Base-by-base conservation (phyloP, 768 basidiomycete genomes). In the Mrakia blollopis region DNA sequence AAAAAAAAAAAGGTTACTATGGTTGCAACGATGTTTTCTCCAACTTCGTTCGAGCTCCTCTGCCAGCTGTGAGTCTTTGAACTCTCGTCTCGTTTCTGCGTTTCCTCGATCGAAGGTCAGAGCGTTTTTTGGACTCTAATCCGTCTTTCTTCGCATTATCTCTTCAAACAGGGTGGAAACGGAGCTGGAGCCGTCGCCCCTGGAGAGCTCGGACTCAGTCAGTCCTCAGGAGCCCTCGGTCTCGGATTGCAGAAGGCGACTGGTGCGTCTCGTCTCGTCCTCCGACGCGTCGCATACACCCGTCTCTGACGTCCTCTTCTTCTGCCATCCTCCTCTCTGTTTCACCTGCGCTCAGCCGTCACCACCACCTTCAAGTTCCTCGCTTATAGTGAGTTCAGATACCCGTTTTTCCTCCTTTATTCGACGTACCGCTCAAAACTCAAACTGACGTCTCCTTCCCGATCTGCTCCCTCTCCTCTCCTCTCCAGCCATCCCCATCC, bases 31-130 rank as follows among this genome's bases (percentile, higher is more conserved):
- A 80, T 41, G 73, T 79, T 23, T 83, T 83, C 79, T 74, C 68
- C 72, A 83, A 83, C 81, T 83, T 79, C 74, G 80, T 83, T 21
- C 72, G 44, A 41, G 80, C 47, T 61, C 76, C 41, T 79, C 82
- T 62, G 76, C 83, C 21, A 82, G 81, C 47, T 14, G 47, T 50
- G 13, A 9, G 47, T 50, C 21, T 21, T 14, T 50, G 47, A 50
- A 50, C 47, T 50, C 47, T 50, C 47, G 47, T 50, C 47, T 50
- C 47, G 47, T 50, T 21, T 50, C 18, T 18, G 47, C 47, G 14
- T 50, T 50, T 18, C 47, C 16, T 21, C 47, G 47, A 50, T 50
- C 47, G 47, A 50, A 50, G 47, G 18, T 50, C 47, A 18, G 21
- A 50, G 47, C 47, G 47, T 50, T 21, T n/a, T 18, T 50, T 18